Evolutionary conservation across 306 rosid genomes (phyloP).

Genomic region (Fragaria iinumae): DNA sequence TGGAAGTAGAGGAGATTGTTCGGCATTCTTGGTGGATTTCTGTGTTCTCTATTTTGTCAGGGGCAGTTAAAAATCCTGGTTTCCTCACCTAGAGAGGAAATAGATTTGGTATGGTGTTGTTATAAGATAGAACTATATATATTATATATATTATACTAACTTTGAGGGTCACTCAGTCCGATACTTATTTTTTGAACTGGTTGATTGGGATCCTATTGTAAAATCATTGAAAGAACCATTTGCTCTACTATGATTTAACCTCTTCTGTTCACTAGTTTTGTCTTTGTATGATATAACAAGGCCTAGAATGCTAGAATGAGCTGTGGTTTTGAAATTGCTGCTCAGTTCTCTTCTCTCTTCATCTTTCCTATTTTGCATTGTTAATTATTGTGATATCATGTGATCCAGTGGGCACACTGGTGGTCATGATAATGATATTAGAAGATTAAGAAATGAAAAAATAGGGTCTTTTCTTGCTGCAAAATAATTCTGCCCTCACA

Average conservation of each 20-base stretch:
- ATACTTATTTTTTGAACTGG: slow-evolving; percentile 40
- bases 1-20: slow-evolving; percentile 41
- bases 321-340: background rate
- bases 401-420: too few species aligned
- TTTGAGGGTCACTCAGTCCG: slow-evolving; percentile 51
- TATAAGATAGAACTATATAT: slow-evolving; percentile 30
- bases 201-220: slow-evolving; percentile 53
- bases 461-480: too few species aligned
- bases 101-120: slow-evolving; percentile 45
- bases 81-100: slow-evolving; percentile 53
- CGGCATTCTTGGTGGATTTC: slow-evolving; percentile 46
- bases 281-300: background rate
- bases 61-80: slow-evolving; percentile 44
- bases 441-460: too few species aligned
- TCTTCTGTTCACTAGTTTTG: slow-evolving; percentile 5
- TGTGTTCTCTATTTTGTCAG: slow-evolving; percentile 49
- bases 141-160: slow-evolving; percentile 44
- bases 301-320: background rate
- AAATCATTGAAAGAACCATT: slow-evolving; percentile 40
- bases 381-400: background rate
- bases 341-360: background rate
- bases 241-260: slow-evolving; percentile 8
- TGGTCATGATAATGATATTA: too few species aligned
- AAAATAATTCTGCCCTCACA: too few species aligned
- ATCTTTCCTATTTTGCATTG: background rate